Conservation (phyloP, 139 green algal species). For the Desmodesmus armatus region DNA sequence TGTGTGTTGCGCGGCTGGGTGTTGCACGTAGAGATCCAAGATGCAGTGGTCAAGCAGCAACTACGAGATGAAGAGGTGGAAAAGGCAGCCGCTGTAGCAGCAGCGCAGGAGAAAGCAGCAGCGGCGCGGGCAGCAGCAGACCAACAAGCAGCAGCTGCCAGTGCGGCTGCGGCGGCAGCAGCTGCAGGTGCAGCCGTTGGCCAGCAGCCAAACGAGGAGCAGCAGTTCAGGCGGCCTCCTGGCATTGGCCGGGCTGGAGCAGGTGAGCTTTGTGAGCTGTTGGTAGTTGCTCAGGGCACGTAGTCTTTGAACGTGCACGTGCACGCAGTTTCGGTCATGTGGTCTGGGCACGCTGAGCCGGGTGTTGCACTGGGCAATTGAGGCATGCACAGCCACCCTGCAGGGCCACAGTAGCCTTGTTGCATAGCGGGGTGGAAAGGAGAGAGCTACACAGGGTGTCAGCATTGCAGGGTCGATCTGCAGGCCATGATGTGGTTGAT, state of each 20-base stretch:
- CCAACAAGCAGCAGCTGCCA: too few relatives aligned
- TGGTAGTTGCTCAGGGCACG: too few relatives aligned
- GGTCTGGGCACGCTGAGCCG: too few relatives aligned
- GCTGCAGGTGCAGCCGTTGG: too few relatives aligned
- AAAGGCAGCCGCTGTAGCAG: not conserved
- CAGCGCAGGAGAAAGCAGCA: not conserved
- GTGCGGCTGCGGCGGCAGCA: not conserved
- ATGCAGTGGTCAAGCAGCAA: conserved; percentile 24
- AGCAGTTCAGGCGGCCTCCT: conserved; percentile 15
- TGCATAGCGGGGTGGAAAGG: not conserved
- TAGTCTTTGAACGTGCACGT: too few relatives aligned
- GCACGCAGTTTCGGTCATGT: too few relatives aligned
- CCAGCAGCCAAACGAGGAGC: not conserved
- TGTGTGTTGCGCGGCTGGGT: not conserved
- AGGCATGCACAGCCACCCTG: too few relatives aligned
- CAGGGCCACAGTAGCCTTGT: too few relatives aligned
- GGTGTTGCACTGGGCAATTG: not conserved
- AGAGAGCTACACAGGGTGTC: not conserved
- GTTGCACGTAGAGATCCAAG: conserved; percentile 20
- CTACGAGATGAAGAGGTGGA: conserved; percentile 19
- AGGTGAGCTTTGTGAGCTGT: conserved; percentile 17
- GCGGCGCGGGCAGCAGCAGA: not conserved
- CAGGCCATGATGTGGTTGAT: not conserved
- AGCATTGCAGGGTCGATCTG: not conserved
- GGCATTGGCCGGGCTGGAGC: not conserved